These are phyloP conservation scores for Fusarium sacchari DNA, from an alignment of 2,329 filamentous ascomycete species.

Conservation along the genomic window DNA sequence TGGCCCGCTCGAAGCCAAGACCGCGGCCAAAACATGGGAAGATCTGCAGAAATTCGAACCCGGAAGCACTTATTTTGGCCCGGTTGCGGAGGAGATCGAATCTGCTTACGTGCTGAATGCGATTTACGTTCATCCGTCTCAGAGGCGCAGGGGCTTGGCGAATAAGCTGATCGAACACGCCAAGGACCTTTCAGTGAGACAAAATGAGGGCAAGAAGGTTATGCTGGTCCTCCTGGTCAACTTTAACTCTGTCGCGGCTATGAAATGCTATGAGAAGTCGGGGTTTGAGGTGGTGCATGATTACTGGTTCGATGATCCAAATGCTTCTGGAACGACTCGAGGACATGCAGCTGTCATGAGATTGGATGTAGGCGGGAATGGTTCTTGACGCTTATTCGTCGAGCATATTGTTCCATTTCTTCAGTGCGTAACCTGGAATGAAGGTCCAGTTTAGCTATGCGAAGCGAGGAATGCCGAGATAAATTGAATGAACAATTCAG, in stretches of 20 bases:
- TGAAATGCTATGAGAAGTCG: constrained; percentile 26
- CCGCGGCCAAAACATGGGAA: neutral
- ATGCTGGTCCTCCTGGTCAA: constrained; percentile 18
- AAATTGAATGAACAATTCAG: neutral
- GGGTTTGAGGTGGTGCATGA: constrained; percentile 18
- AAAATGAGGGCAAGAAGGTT: neutral
- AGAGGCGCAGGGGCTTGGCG: constrained; percentile 22
- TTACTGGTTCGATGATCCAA: constrained; percentile 22
- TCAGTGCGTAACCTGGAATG: neutral
- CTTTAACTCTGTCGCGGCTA: constrained; percentile 2
- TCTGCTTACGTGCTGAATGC: constrained; percentile 20
- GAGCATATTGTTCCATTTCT: neutral
- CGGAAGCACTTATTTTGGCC: neutral
- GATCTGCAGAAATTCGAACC: neutral
- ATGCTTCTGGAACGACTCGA: neutral
- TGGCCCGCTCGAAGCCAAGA: constrained; percentile 13
- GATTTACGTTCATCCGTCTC: constrained; percentile 17
- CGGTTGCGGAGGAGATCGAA: neutral
- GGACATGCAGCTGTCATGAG: constrained; percentile 27
- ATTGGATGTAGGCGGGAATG: neutral
- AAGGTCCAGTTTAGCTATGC: neutral
- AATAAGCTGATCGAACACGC: constrained; percentile 6
- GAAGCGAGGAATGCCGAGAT: neutral
- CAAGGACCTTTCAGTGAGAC: neutral
- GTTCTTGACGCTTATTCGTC: neutral